Evolutionary conservation across 257 asterid species (phyloP).

Genomic region (Ocimum tenuiflorum): DNA sequence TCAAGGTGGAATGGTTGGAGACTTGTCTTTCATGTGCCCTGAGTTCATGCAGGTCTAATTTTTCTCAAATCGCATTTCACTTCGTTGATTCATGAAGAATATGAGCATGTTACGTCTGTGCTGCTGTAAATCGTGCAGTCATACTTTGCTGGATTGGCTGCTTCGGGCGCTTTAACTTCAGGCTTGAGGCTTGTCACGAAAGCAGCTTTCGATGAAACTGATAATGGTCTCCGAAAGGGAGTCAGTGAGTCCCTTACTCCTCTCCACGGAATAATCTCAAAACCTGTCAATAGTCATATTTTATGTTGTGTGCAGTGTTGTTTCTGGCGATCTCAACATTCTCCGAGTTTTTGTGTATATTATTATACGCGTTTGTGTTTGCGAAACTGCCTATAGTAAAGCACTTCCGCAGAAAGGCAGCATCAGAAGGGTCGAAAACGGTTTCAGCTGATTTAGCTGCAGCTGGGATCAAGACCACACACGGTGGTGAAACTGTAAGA

Average conservation of each 20-base stretch:
- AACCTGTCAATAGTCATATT: too few relatives aligned
- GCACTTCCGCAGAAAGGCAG: constrained; percentile 63
- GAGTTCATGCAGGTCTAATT: constrained; percentile 60
- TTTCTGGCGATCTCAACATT: constrained; percentile 65
- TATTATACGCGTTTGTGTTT: constrained; percentile 59
- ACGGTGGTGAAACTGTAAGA: constrained; percentile 18
- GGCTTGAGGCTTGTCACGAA: constrained; percentile 71
- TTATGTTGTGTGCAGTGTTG: constrained; percentile 37
- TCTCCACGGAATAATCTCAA: not conserved
- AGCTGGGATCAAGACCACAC: constrained; percentile 50
- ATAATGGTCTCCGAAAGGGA: constrained; percentile 75
- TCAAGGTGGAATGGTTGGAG: too few relatives aligned
- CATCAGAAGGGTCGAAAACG: constrained; percentile 78
- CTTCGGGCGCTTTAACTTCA: constrained; percentile 82
- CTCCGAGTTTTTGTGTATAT: constrained; percentile 61
- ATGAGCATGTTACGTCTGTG: not conserved
- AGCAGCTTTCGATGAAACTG: constrained; percentile 61
- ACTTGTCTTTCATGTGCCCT: constrained; percentile 74
- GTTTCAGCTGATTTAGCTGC: constrained; percentile 91
- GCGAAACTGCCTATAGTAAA: constrained; percentile 67
- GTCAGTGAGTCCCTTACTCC: constrained; percentile 41
- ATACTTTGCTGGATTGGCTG: constrained; percentile 79
- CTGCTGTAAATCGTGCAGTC: constrained; percentile 39
- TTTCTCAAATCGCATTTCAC: not conserved
- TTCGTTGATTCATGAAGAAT: not conserved